These are phyloP conservation scores for Lyophyllum semitale DNA, from an alignment of 768 basidiomycete species.

Conservation along the genomic window DNA sequence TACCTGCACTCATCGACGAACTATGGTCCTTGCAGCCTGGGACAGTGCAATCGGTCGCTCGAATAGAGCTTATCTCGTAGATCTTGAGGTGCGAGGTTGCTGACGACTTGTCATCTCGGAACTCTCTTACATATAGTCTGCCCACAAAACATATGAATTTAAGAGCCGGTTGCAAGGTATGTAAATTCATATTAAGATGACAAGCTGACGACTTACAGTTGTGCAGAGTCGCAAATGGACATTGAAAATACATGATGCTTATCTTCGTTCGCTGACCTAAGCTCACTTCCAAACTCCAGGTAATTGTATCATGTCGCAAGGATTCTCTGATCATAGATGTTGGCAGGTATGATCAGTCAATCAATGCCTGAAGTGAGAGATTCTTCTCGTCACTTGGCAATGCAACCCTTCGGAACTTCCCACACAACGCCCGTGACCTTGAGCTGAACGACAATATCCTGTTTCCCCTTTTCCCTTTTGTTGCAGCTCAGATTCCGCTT, in stretches of 20 bases:
- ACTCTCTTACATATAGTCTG: neutral
- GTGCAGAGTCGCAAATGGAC: neutral
- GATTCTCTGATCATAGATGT: neutral
- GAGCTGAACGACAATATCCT: neutral
- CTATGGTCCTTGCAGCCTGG: constrained; percentile 41
- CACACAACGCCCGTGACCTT: neutral
- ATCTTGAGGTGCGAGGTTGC: neutral
- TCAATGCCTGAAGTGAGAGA: neutral
- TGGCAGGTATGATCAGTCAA: constrained; percentile 1
- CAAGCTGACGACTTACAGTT: neutral
- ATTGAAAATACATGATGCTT: neutral
- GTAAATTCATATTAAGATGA: neutral
- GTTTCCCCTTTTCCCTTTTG: neutral
- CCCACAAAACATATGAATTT: neutral
- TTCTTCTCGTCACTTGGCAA: neutral
- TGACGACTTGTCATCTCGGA: neutral
- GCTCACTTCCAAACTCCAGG: too few relatives aligned
- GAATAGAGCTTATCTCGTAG: constrained; percentile 26
- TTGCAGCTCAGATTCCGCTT: neutral
- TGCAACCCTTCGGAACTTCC: neutral
- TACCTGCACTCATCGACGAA: constrained; percentile 64
- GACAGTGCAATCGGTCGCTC: constrained; percentile 31
- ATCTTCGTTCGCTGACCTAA: too few relatives aligned
- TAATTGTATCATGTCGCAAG: neutral
- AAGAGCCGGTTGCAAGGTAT: neutral